phyloP scores from a whole-genome alignment of 2,329 filamentous ascomycete genomes.

The Colletotrichum higginsianum region DNA sequence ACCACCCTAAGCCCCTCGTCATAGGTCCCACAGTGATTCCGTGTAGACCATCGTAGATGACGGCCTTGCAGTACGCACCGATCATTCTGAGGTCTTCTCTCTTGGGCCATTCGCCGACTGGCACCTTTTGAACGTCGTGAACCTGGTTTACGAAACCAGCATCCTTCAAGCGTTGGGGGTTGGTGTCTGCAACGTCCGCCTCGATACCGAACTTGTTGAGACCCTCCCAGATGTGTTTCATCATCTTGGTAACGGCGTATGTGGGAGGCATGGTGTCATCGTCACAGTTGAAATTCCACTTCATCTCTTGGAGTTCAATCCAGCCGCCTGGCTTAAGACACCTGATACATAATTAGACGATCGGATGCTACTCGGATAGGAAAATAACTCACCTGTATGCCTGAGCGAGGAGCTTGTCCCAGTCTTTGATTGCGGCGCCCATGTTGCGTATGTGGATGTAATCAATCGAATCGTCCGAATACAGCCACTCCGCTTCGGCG shows the following conservation, averaged over 20 bases:
- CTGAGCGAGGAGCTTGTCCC: conserved; percentile 59
- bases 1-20: conserved; percentile 53
- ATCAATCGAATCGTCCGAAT: conserved; percentile 58
- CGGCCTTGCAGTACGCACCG: conserved; percentile 7
- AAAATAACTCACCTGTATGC: conserved; percentile 53
- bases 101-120: conserved; percentile 66
- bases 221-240: conserved; percentile 63
- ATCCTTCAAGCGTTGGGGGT: conserved; percentile 60
- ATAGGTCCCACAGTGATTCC: conserved; percentile 54
- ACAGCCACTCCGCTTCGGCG: conserved; percentile 57
- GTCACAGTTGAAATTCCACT: conserved; percentile 56
- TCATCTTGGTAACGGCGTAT: conserved; percentile 48
- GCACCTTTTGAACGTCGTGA: conserved; percentile 59
- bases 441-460: conserved; percentile 58
- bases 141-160: conserved; percentile 64
- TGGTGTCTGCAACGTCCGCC: conserved; percentile 63
- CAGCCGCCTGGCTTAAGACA: conserved; percentile 61
- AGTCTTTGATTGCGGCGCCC: conserved; percentile 52
- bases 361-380: neutral
- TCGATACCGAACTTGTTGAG: conserved; percentile 66
- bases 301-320: conserved; percentile 60
- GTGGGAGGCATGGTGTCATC: conserved; percentile 54
- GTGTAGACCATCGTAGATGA: conserved; percentile 50
- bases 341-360: conserved; percentile 21
- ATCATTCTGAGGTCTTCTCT: conserved; percentile 62